Evolutionary conservation across 192 early-diverging fungal genomes (phyloP).

Genomic region (Entomortierella lignicola): DNA sequence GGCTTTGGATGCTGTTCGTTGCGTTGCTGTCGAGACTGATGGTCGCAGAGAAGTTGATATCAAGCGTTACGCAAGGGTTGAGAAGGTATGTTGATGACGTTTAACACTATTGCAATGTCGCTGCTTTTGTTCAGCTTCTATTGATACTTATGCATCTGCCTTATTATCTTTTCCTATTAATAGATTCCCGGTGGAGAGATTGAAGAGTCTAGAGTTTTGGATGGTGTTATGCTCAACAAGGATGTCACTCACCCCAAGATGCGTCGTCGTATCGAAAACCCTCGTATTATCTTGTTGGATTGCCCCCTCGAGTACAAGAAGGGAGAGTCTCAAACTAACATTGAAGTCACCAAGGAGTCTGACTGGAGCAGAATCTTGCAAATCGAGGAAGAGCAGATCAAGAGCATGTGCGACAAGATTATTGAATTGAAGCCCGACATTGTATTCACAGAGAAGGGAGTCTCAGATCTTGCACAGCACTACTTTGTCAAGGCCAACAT

Average conservation of each 20-base stretch:
- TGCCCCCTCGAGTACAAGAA: conserved; percentile 99
- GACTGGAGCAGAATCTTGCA: conserved; percentile 97
- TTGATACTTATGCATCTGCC: background rate
- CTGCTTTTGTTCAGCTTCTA: background rate
- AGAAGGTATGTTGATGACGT: conserved; percentile 75
- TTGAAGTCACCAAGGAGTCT: conserved; percentile 96
- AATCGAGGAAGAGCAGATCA: conserved; percentile 99
- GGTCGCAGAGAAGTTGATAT: conserved; percentile 95
- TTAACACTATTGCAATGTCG: background rate
- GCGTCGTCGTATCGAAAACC: conserved; percentile 96
- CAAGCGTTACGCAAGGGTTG: conserved; percentile 97
- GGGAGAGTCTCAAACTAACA: conserved; percentile 99
- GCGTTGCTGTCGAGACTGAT: conserved; percentile 76
- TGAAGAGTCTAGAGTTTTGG: conserved; percentile 93
- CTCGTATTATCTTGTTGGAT: conserved; percentile 94
- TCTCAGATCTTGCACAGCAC: conserved; percentile 98
- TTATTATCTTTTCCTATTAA: background rate
- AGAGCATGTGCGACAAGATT: conserved; percentile 96
- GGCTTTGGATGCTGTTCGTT: conserved; percentile 96
- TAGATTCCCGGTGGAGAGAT: conserved; percentile 98
- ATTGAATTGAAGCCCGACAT: conserved; percentile 96
- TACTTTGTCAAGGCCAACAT: conserved; percentile 98
- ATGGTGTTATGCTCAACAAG: conserved; percentile 99
- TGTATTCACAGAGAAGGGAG: conserved; percentile 99
- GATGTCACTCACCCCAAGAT: conserved; percentile 99